These are phyloP conservation scores for Pichia sp. DNA, from an alignment of 1,139 yeast genomes.

Conservation along the genomic window DNA sequence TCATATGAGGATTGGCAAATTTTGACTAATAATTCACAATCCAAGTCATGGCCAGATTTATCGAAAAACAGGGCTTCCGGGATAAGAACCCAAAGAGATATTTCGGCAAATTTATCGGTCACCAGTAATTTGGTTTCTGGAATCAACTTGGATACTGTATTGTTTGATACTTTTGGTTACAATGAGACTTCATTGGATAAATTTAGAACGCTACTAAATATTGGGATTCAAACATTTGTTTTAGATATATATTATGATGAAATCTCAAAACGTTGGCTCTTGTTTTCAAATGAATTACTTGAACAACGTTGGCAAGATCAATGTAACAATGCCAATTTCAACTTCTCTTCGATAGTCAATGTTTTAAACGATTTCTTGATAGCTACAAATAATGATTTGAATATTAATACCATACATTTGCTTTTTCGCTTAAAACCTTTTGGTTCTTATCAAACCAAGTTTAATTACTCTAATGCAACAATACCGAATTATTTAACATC, in stretches of 20 bases:
- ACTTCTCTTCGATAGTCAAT: slow-evolving; percentile 32
- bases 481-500: slow-evolving; percentile 3
- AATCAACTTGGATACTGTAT: slow-evolving; percentile 39
- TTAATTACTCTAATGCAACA: background rate
- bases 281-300: slow-evolving; percentile 43
- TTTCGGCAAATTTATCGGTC: slow-evolving; percentile 45
- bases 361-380: slow-evolving; percentile 32
- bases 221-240: slow-evolving; percentile 45
- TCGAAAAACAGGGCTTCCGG: slow-evolving; percentile 30
- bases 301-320: background rate
- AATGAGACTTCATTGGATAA: slow-evolving; percentile 31
- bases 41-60: slow-evolving; percentile 15
- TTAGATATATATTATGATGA: slow-evolving; percentile 66
- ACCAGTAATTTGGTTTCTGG: slow-evolving; percentile 55
- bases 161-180: slow-evolving; percentile 50
- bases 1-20: slow-evolving; percentile 1
- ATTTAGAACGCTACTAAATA: slow-evolving; percentile 33
- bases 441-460: background rate
- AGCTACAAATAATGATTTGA: slow-evolving; percentile 46
- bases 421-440: slow-evolving; percentile 37
- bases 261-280: slow-evolving; percentile 44
- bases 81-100: slow-evolving; percentile 61
- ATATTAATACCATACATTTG: slow-evolving; percentile 46
- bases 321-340: slow-evolving; percentile 22
- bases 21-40: slow-evolving; percentile 5